A percentile compares a stretch with the other conserved stretches of the same genome.
phyloP scores from a whole-genome alignment of 768 basidiomycete species.

The Trametes maxima region DNA sequence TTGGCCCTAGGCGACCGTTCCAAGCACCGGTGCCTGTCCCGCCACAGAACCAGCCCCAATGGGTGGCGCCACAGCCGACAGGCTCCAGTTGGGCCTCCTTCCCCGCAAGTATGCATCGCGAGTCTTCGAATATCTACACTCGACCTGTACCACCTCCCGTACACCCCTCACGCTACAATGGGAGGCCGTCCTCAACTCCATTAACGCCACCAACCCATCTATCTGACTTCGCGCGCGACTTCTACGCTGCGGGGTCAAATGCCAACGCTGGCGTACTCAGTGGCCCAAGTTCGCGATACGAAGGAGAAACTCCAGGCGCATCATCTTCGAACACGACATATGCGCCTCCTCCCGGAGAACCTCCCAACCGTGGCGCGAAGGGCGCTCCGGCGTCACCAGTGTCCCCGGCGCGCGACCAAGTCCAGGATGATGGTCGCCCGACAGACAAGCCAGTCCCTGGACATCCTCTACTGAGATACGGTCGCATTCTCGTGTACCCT shows the following conservation, averaged over 20 bases:
- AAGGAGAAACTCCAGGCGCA: background rate
- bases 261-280: slow-evolving; percentile 5
- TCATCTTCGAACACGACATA: slow-evolving; percentile 26
- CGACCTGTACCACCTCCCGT: slow-evolving; percentile 15
- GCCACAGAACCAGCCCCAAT: slow-evolving; percentile 15
- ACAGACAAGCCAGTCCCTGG: slow-evolving; percentile 66
- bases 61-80: slow-evolving; percentile 22
- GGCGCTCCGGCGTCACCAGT: slow-evolving; percentile 1
- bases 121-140: background rate
- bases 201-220: slow-evolving; percentile 16
- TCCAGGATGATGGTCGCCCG: slow-evolving; percentile 58
- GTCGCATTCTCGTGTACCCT: slow-evolving; percentile 71
- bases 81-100: slow-evolving; percentile 12
- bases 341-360: slow-evolving; percentile 35
- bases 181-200: slow-evolving; percentile 24
- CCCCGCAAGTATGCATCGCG: slow-evolving; percentile 15
- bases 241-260: slow-evolving; percentile 52
- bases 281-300: slow-evolving; percentile 21
- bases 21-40: slow-evolving; percentile 41
- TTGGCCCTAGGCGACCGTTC: slow-evolving; percentile 66
- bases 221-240: slow-evolving; percentile 69
- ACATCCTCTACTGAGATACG: slow-evolving; percentile 63
- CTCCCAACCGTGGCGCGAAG: slow-evolving; percentile 9
- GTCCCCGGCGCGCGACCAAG: slow-evolving; percentile 3
- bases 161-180: slow-evolving; percentile 3